phyloP scores from a whole-genome alignment of 139 green algal genomes.

The Ettlia oleoabundans region DNA sequence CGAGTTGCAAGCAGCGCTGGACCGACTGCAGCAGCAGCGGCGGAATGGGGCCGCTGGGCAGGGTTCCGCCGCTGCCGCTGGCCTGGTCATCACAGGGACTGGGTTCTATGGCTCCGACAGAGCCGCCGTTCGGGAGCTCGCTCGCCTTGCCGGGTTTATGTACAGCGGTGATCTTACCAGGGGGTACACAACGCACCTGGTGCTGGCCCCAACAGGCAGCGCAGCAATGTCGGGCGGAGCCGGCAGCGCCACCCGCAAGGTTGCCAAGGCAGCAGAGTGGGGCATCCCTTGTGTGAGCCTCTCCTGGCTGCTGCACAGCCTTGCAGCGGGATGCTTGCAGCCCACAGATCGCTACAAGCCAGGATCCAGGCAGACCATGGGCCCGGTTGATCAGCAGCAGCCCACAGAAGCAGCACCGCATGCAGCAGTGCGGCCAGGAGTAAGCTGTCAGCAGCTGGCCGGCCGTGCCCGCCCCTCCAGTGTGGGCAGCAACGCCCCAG shows the following conservation, averaged over 20 bases:
- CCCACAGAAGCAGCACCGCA: not conserved
- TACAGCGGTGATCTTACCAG: conserved; percentile 36
- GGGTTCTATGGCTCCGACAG: conserved; percentile 2
- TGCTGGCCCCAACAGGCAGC: not conserved
- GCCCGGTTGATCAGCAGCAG: not conserved
- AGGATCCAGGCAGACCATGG: not conserved
- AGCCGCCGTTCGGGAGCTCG: not conserved
- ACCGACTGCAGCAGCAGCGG: not conserved
- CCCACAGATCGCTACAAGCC: not conserved
- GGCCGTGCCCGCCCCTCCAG: conserved; percentile 3
- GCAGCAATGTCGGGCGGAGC: not conserved
- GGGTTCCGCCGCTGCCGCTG: not conserved
- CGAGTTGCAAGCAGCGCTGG: not conserved
- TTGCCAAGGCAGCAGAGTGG: conserved; percentile 19
- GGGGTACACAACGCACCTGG: conserved; percentile 31
- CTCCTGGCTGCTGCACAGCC: conserved; percentile 33
- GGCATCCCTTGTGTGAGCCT: conserved; percentile 33
- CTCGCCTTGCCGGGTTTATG: not conserved
- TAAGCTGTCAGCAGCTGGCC: conserved; percentile 2
- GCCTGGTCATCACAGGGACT: conserved; percentile 12
- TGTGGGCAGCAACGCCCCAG: conserved; percentile 4
- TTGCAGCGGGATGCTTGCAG: not conserved
- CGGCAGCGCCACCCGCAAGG: conserved; percentile 1
- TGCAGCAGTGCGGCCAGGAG: not conserved
- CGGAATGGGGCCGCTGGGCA: not conserved